Percentiles rank a stretch among this genome's conserved stretches.
These are phyloP conservation scores for Ustanciosporium gigantosporum DNA, from an alignment of 1,284 basidiomycete genomes.

Conservation along the genomic window DNA sequence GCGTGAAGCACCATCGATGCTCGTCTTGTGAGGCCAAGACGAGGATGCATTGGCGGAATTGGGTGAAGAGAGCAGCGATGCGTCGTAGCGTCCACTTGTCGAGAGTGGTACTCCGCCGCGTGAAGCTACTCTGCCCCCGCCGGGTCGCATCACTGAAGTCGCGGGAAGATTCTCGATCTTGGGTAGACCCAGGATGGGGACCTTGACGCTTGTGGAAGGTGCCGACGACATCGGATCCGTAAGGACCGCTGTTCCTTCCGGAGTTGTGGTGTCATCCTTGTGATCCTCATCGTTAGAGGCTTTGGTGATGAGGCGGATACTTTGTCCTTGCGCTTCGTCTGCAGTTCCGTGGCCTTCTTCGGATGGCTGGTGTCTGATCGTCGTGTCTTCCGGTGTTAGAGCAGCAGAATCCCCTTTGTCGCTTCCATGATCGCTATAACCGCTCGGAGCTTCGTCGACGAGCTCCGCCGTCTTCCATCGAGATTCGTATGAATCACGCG, in stretches of 20 bases:
- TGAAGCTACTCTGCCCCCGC: too few species aligned
- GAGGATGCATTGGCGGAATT: constrained; percentile 6
- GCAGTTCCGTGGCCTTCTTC: neutral
- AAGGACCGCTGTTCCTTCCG: neutral
- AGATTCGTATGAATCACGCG: neutral
- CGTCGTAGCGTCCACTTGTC: too few species aligned
- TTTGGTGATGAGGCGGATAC: constrained; percentile 39
- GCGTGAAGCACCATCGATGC: constrained; percentile 10
- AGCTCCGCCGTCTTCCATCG: neutral
- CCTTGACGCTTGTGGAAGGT: neutral
- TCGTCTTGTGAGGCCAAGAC: constrained; percentile 14
- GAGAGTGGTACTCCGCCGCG: neutral
- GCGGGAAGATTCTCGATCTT: neutral
- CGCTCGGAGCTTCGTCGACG: neutral
- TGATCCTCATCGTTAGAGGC: constrained; percentile 1
- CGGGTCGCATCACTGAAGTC: too few species aligned
- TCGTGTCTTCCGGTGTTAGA: too few species aligned
- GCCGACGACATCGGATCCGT: neutral
- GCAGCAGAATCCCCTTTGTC: neutral
- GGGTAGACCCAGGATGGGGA: neutral
- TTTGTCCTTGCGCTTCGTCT: constrained; percentile 12
- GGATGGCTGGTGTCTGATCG: too few species aligned
- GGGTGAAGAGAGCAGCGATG: constrained; percentile 1
- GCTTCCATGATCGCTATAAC: neutral
- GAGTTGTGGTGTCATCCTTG: neutral